phyloP scores from a whole-genome alignment of 768 basidiomycete genomes.

The Mycena leptocephala region DNA sequence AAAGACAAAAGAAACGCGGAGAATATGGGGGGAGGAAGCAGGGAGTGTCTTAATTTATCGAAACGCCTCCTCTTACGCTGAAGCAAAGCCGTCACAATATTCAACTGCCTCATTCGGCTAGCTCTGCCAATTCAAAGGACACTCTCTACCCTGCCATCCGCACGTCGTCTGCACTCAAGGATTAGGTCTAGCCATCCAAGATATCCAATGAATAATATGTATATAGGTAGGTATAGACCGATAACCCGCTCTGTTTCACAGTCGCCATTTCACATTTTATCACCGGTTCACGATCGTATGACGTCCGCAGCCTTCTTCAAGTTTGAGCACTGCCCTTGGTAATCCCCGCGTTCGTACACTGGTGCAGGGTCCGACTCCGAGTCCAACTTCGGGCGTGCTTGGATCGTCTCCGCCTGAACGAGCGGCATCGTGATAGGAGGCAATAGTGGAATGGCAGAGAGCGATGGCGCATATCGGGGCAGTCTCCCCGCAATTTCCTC shows the following conservation, averaged over 20 bases:
- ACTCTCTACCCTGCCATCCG: neutral
- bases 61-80: neutral
- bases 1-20: conserved; percentile 27
- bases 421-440: conserved; percentile 30
- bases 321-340: neutral
- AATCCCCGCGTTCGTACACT: conserved; percentile 25
- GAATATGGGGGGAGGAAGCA: conserved; percentile 27
- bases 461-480: conserved; percentile 38
- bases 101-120: conserved; percentile 9
- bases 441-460: conserved; percentile 15
- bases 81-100: neutral
- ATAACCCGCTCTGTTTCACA: conserved; percentile 7
- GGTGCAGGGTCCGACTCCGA: conserved; percentile 27
- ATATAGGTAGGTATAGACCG: too few relatives aligned
- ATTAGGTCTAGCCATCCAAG: neutral
- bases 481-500: conserved; percentile 28
- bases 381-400: neutral
- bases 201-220: neutral
- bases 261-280: conserved; percentile 2
- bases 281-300: neutral
- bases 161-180: neutral
- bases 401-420: too few relatives aligned
- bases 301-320: conserved; percentile 2
- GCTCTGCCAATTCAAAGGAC: neutral
- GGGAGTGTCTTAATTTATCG: neutral